These are phyloP conservation scores for Papiliotrema terrestris DNA, from an alignment of 1,284 basidiomycete species.

Conservation along the genomic window DNA sequence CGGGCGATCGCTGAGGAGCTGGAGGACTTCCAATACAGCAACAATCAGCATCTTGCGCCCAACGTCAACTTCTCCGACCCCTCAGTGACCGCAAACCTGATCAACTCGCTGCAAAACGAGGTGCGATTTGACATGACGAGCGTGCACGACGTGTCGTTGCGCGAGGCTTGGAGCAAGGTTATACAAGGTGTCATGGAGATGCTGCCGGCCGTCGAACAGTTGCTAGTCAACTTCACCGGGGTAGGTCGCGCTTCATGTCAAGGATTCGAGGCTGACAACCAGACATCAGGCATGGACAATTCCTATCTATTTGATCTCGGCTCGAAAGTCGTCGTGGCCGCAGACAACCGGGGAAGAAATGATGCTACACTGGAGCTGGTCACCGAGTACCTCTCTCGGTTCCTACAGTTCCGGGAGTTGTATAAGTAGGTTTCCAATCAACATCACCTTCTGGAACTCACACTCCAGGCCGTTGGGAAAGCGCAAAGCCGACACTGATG, in stretches of 20 bases:
- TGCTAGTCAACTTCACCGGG: conserved; percentile 51
- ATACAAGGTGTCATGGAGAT: conserved; percentile 53
- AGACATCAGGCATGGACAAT: conserved; percentile 88
- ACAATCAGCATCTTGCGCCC: conserved; percentile 25
- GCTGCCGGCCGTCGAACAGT: conserved; percentile 49
- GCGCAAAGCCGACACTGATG: conserved; percentile 1
- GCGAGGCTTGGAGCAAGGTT: conserved; percentile 55
- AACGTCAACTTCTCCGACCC: conserved; percentile 36
- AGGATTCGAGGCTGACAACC: conserved; percentile 4
- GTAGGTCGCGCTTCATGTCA: conserved; percentile 23
- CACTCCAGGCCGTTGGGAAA: neutral
- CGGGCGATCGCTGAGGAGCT: conserved; percentile 78
- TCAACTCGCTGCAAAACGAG: conserved; percentile 42
- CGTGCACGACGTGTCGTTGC: conserved; percentile 54
- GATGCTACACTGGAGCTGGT: conserved; percentile 85
- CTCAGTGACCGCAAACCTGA: conserved; percentile 27
- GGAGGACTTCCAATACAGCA: conserved; percentile 58
- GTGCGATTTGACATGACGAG: conserved; percentile 55
- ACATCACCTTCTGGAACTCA: neutral
- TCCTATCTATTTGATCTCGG: conserved; percentile 87
- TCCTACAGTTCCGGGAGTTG: conserved; percentile 77
- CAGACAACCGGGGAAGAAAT: conserved; percentile 58
- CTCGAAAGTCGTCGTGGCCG: conserved; percentile 83
- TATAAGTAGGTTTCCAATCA: conserved; percentile 62
- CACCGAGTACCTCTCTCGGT: conserved; percentile 84